A percentile compares a stretch with the other conserved stretches of the same genome.
These are phyloP conservation scores for Kluyveromyces siamensis DNA, from an alignment of 805 yeast genomes.

Conservation along the genomic window DNA sequence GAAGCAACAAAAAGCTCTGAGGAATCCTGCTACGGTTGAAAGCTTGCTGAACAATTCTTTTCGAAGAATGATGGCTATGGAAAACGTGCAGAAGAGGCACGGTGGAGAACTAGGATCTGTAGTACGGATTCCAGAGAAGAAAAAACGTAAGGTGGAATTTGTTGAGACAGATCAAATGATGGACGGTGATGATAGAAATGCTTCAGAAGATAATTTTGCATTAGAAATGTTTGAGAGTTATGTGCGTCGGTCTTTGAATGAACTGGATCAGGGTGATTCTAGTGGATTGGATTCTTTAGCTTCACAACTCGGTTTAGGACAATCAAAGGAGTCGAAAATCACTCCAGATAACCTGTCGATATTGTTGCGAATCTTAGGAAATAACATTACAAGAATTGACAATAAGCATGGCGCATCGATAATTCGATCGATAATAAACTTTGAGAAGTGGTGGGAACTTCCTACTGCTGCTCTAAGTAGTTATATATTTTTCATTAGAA, in stretches of 20 bases:
- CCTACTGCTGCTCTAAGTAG: slow-evolving; percentile 37
- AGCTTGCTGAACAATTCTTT: background rate
- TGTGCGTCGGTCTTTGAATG: slow-evolving; percentile 60
- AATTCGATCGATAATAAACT: slow-evolving; percentile 51
- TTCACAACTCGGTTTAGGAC: slow-evolving; percentile 47
- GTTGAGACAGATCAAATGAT: slow-evolving; percentile 16
- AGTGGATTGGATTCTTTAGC: slow-evolving; percentile 52
- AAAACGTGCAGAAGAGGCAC: slow-evolving; percentile 19
- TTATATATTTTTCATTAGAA: slow-evolving; percentile 65
- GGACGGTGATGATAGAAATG: slow-evolving; percentile 7
- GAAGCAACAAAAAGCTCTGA: background rate
- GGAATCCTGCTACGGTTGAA: background rate
- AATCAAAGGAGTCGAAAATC: slow-evolving; percentile 44
- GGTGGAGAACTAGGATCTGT: slow-evolving; percentile 8
- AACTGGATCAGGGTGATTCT: slow-evolving; percentile 49
- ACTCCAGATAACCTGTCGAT: slow-evolving; percentile 42
- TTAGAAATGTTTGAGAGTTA: slow-evolving; percentile 33
- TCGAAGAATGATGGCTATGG: slow-evolving; percentile 25
- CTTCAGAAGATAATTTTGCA: slow-evolving; percentile 17
- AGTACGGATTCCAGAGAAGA: slow-evolving; percentile 10
- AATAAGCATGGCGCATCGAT: slow-evolving; percentile 39
- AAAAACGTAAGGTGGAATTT: slow-evolving; percentile 27
- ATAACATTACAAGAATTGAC: slow-evolving; percentile 62
- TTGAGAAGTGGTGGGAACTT: slow-evolving; percentile 50
- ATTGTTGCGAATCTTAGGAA: slow-evolving; percentile 48